Evolutionary conservation across 306 rosid species (phyloP), one percentile per base, ranked within the genome.

Genomic region (Geum urbanum): DNA sequence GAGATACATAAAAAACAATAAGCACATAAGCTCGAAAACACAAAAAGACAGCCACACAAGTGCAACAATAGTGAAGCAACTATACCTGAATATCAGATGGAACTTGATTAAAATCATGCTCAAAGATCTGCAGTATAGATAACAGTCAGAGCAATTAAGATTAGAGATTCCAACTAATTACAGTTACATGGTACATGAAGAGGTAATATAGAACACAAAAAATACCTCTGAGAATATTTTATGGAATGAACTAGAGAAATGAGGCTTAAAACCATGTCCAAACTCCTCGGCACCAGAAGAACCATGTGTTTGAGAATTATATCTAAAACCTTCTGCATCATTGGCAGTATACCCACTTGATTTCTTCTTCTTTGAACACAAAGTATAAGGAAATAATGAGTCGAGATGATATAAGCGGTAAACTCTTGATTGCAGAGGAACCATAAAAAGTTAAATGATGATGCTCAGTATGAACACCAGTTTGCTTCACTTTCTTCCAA

Each of bases 211-310:
- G 65, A 66, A 65, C 48, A 51, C 1, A 13, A 11, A 27, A 49
- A 40, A 52, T 85, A 91, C 99, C 99, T 91, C 99, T 4, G 96
- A 87, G 82, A 94, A 94, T 81, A 91, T 82, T 81, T 82, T 86
- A 80, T 84, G 88, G 80, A 94, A 94, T 80, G 95, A 91, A 82
- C 80, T 84, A 48, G 97, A 88, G 83, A 94, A 94, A 73, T 86
- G 85, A 81, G 96, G 70, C 14, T 77, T 90, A 77, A 67, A 84
- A 57, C 85, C 85, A 79, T 82, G 77, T 78, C 79, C 76, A 75
- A 84, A 84, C 71, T 89, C 85, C 56, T 79, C 86, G 41, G 85
- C 65, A 72, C 76, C 86, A 76, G 71, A 57, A 24, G 71, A 14
- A 41, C 60, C n/a, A 0, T 70, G 65, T 41, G 53, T 54, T 56